Base-by-base conservation (phyloP, 768 basidiomycete species). In the Boletus patriciae region DNA sequence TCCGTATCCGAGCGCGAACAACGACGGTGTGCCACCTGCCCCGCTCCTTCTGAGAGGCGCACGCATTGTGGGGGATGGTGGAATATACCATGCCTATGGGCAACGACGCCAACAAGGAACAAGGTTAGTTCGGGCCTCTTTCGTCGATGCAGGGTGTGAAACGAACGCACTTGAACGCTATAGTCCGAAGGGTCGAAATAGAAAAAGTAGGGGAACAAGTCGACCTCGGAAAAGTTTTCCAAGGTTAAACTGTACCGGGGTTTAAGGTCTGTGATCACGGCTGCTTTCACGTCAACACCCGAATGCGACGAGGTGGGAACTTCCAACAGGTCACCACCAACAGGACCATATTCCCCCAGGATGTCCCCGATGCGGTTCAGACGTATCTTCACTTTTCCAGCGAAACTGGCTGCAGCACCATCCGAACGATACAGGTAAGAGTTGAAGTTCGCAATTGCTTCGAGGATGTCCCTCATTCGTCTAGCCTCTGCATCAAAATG, bases 151-250 rank as follows among this genome's bases (percentile, higher is more conserved):
- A 19, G 8, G 37, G 15, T 21, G 10, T 12, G 42, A 23, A 19
- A 42, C 0, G 9, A 9, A 64, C 55, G 29, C 6, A 66, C 65
- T 10, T 61, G 50, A 10, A 66, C 7, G 23, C 55, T 43, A 10
- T 66, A 66, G 41, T 66, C 65, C 4, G 54, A 61, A 10, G 65
- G 65, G 13, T 66, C 65, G 23, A 66, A 63, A 34, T 63, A 66
- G 56, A 66, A 66, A n/a, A 66, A 25, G 52, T 66, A 66, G 18
- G 65, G 65, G 15, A 64, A 66, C 0, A 67, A 53, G 36, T 64
- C 57, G 48, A 52, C 53, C 0, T 57, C 46, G 29, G 65, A 66
- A 16, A 0, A 31, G 46, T 64, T 66, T 45, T 62, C 55, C 52
- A 61, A 44, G 29, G 62, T 66, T 19, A 67, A 19, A 9, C 65